phyloP scores from a whole-genome alignment of 2,329 filamentous ascomycete species.

The Grosmannia huntii region DNA sequence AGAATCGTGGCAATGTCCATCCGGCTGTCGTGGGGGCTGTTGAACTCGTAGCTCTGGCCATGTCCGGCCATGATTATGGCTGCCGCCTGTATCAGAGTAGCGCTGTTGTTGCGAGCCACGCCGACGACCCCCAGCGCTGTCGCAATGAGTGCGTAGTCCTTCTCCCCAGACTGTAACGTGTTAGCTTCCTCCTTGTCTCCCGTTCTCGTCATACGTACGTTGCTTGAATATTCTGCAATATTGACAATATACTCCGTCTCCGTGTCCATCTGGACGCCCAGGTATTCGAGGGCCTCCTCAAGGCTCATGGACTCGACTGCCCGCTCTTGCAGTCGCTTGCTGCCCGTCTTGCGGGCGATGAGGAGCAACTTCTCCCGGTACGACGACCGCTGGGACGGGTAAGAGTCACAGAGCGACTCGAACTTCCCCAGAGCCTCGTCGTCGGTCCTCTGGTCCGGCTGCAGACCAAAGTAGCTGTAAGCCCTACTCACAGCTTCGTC shows the following conservation, averaged over 20 bases:
- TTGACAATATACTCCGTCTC: constrained; percentile 18
- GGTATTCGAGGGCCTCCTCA: constrained; percentile 27
- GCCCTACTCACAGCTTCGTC: constrained; percentile 9
- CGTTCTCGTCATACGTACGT: constrained; percentile 1
- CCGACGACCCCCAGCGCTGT: constrained; percentile 8
- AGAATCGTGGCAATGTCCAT: not conserved
- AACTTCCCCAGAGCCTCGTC: constrained; percentile 15
- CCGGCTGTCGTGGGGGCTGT: constrained; percentile 6
- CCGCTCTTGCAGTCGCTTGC: constrained; percentile 8
- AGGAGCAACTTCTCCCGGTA: constrained; percentile 17
- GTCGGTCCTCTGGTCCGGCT: constrained; percentile 6
- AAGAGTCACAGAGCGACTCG: constrained; percentile 12
- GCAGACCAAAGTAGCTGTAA: constrained; percentile 16
- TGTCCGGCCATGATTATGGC: constrained; percentile 5
- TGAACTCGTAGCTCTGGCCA: constrained; percentile 4
- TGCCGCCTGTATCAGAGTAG: not conserved
- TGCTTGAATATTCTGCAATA: constrained; percentile 11
- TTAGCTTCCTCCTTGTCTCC: not conserved
- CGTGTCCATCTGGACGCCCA: constrained; percentile 21
- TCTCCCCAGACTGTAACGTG: constrained; percentile 4
- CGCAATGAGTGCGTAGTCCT: constrained; percentile 10
- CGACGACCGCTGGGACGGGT: constrained; percentile 14
- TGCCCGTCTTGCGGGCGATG: constrained; percentile 16
- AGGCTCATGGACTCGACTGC: constrained; percentile 14
- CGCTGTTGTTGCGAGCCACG: constrained; percentile 4